Evolutionary conservation across 768 basidiomycete species (phyloP).

Genomic region (Tulasnella sp.): DNA sequence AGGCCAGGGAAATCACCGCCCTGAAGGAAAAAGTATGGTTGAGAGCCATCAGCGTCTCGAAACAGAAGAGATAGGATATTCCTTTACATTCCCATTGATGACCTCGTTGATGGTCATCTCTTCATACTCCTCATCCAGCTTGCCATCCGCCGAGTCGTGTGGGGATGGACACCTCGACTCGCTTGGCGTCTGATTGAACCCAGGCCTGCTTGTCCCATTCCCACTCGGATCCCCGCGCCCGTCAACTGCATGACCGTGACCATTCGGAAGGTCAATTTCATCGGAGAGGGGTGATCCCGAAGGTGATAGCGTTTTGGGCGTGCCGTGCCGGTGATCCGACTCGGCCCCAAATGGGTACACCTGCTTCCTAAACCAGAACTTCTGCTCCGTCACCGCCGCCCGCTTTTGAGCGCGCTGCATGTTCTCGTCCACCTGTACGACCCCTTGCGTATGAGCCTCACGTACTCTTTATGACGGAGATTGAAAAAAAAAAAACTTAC

Average conservation of each 20-base stretch:
- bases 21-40: slow-evolving; percentile 27
- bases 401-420: slow-evolving; percentile 83
- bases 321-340: background rate
- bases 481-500: slow-evolving; percentile 31
- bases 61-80: background rate
- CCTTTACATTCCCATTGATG: slow-evolving; percentile 75
- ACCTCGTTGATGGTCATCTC: slow-evolving; percentile 90
- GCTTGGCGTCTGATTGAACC: slow-evolving; percentile 37
- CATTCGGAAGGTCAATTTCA: background rate
- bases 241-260: background rate
- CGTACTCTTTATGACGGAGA: background rate
- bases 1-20: slow-evolving; percentile 64
- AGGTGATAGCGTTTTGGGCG: slow-evolving; percentile 10
- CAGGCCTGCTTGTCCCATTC: slow-evolving; percentile 24
- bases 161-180: slow-evolving; percentile 49
- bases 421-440: slow-evolving; percentile 68
- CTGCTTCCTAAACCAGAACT: slow-evolving; percentile 84
- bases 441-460: background rate
- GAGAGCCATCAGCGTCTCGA: background rate
- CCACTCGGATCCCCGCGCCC: slow-evolving; percentile 34
- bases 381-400: slow-evolving; percentile 59
- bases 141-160: slow-evolving; percentile 33
- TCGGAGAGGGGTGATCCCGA: slow-evolving; percentile 20
- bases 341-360: slow-evolving; percentile 50
- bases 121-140: slow-evolving; percentile 70